phyloP scores from a whole-genome alignment of 116 monocot genomes.

The Cymodocea nodosa region DNA sequence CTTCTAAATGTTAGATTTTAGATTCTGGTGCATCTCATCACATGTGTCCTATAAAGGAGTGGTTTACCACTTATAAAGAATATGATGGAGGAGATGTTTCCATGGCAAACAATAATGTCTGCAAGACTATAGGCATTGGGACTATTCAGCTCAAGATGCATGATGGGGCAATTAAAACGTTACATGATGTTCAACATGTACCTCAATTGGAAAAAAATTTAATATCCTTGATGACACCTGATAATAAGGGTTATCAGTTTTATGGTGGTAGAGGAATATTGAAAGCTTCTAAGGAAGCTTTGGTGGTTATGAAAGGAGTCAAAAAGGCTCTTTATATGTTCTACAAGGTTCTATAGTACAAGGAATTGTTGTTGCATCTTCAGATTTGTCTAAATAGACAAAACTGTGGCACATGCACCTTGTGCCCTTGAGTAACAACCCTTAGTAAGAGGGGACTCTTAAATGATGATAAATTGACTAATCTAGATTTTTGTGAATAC shows the following conservation, averaged over 20 bases:
- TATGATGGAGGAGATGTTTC: background rate
- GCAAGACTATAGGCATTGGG: background rate
- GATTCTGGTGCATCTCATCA: no score
- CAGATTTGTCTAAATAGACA: no score
- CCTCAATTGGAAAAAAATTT: background rate
- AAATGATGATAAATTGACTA: background rate
- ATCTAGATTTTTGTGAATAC: conserved; percentile 6
- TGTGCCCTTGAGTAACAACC: no score
- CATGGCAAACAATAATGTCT: background rate
- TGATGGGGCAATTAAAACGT: background rate
- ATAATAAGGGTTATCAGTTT: background rate
- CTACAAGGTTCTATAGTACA: no score
- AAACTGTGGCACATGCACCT: no score
- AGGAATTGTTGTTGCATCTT: no score
- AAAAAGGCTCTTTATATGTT: background rate
- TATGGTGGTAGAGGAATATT: background rate
- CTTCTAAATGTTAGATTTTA: no score
- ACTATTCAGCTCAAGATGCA: background rate
- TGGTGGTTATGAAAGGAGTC: background rate
- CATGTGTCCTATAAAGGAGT: no score
- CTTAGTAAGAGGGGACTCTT: background rate
- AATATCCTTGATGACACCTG: background rate
- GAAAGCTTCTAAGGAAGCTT: no score
- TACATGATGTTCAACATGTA: background rate
- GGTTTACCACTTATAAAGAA: no score